Base-by-base conservation (phyloP, 768 basidiomycete genomes). In the Suillus cothurnatus region DNA sequence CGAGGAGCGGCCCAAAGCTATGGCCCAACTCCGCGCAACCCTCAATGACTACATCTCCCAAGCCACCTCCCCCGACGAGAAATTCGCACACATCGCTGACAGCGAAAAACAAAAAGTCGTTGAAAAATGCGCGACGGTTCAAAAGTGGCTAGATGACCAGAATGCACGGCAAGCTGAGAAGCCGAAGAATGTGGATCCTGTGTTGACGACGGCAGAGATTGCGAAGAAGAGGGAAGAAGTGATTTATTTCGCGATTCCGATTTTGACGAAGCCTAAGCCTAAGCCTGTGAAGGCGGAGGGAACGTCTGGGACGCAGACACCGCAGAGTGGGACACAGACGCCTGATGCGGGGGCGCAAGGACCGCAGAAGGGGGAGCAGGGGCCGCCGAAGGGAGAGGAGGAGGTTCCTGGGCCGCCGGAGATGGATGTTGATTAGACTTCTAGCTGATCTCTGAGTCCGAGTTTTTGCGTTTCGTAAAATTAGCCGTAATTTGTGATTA, bases 131-230 rank as follows among this genome's bases (percentile, higher is more conserved):
- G 97, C 93, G 61, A 94, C 89, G 12, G 81, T 91, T 45, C 91
- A 94, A 79, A 93, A 97, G 80, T 99, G 97, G 97, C 85, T 99
- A 64, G 93, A 97, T 73, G 96, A 99, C 83, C 87, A 92, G 84
- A 87, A 88, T 65, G 89, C 87, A 66, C 82, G 89, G 70, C 97
- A 99, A 84, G 83, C 86, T 9, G 97, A 99, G 84, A 83, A 89
- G 63, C 80, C 91, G 76, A 97, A 97, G 89, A 91, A 93, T 75
- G 88, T 89, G 63, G 90, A 96, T 74, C 91, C 95, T 31, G 86
- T 94, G 66, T 78, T 99, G 77, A 94, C 85, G 65, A 85, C 82
- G 58, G 88, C 82, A 65, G 95, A 99, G 77, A 91, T 97, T 69
- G 75, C 81, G 78, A 95, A 96, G 91, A 93, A 91, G 85, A 83